Conservation (phyloP, 192 early-diverging fungal species). For the Backusella macrospora region DNA sequence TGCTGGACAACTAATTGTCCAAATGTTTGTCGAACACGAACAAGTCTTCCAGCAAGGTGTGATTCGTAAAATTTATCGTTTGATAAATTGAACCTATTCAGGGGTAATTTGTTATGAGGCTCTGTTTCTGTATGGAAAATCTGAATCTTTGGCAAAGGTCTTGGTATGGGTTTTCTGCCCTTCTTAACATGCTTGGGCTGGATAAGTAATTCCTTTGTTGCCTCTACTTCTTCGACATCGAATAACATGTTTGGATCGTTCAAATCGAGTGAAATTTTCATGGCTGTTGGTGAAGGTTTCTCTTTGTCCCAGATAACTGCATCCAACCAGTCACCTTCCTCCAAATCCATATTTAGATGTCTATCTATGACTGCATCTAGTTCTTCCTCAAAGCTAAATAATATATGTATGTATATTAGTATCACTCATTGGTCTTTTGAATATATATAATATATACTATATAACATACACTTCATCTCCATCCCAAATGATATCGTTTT, state of each 20-base stretch:
- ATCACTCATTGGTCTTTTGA: neutral
- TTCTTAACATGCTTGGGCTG: slow-evolving; percentile 34
- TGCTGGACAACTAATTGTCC: slow-evolving; percentile 87
- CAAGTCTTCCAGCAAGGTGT: slow-evolving; percentile 62
- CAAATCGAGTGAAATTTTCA: slow-evolving; percentile 61
- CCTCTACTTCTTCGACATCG: slow-evolving; percentile 57
- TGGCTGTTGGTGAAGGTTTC: slow-evolving; percentile 53
- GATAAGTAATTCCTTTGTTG: slow-evolving; percentile 36
- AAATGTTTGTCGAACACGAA: slow-evolving; percentile 84
- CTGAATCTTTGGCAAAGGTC: slow-evolving; percentile 33
- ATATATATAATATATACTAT: neutral
- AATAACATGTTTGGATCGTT: slow-evolving; percentile 82
- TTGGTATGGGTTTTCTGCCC: slow-evolving; percentile 39
- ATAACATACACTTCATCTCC: slow-evolving; percentile 42
- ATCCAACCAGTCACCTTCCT: slow-evolving; percentile 71
- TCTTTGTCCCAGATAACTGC: slow-evolving; percentile 83
- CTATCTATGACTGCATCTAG: slow-evolving; percentile 8
- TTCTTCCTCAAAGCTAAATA: neutral
- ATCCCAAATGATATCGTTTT: slow-evolving; percentile 82
- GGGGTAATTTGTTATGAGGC: slow-evolving; percentile 57
- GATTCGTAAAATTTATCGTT: slow-evolving; percentile 88
- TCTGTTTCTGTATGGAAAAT: slow-evolving; percentile 55
- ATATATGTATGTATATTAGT: neutral
- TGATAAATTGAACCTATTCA: slow-evolving; percentile 85
- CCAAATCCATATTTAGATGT: slow-evolving; percentile 62